These are phyloP conservation scores for Vararia minispora DNA, from an alignment of 768 basidiomycete species.

Conservation along the genomic window DNA sequence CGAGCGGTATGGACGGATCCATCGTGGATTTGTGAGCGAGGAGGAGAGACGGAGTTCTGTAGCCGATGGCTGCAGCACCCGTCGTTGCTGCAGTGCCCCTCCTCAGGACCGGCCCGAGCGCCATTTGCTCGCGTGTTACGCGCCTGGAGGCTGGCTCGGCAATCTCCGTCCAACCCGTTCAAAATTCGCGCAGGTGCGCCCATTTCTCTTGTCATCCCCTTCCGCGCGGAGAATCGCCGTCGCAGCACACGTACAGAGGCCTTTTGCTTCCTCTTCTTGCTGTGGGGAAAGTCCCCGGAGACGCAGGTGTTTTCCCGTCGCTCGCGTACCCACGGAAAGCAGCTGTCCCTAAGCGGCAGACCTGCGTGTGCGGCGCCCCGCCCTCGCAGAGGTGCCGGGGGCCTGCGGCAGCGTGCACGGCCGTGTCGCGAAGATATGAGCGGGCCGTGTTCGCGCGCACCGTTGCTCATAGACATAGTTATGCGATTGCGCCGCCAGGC, in stretches of 20 bases:
- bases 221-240: conserved; percentile 76
- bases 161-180: no score
- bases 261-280: conserved; percentile 36
- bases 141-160: no score
- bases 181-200: no score
- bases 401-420: conserved; percentile 25
- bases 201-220: conserved; percentile 20
- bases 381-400: conserved; percentile 7
- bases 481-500: conserved; percentile 77
- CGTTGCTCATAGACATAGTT: conserved; percentile 84
- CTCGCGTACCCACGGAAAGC: conserved; percentile 45
- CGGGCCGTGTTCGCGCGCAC: conserved; percentile 32
- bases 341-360: conserved; percentile 58
- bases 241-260: conserved; percentile 73
- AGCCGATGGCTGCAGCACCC: no score
- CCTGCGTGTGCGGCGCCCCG: conserved; percentile 22
- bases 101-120: no score
- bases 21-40: no score
- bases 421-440: conserved; percentile 71
- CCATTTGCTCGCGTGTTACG: no score
- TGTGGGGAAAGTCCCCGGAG: conserved; percentile 97
- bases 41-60: no score
- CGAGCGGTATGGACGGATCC: conserved; percentile 31
- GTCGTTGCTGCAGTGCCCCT: no score
- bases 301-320: conserved; percentile 54